These are phyloP conservation scores for Chlorella sorokiniana DNA, from an alignment of 139 green algal genomes.

Conservation along the genomic window DNA sequence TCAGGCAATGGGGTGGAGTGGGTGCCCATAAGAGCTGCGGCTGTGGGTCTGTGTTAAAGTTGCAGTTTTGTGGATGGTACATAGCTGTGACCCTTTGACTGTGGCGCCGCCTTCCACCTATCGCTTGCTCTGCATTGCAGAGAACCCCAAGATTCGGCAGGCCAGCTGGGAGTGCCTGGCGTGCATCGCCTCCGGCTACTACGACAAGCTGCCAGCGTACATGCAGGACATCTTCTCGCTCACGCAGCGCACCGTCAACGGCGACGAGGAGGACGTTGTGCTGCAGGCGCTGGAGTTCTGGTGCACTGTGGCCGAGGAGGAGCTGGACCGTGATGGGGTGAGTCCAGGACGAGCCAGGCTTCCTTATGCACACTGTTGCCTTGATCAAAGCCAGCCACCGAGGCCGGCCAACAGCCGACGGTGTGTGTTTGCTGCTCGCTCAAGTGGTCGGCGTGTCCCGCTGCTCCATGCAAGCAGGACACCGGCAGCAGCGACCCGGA, in stretches of 20 bases:
- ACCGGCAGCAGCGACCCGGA: slow-evolving; percentile 47
- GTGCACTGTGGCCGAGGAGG: slow-evolving; percentile 84
- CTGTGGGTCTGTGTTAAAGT: no score
- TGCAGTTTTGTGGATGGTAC: no score
- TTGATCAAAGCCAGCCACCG: background rate
- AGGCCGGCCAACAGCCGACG: no score
- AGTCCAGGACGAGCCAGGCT: background rate
- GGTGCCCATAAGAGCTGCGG: no score
- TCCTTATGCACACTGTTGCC: background rate
- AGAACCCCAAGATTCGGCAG: slow-evolving; percentile 62
- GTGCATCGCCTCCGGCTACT: slow-evolving; percentile 88
- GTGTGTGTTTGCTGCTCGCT: no score
- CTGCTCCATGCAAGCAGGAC: slow-evolving; percentile 1
- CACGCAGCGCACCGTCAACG: slow-evolving; percentile 72
- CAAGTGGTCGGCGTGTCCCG: no score
- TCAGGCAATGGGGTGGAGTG: no score
- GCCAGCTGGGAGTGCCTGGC: slow-evolving; percentile 95
- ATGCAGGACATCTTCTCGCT: slow-evolving; percentile 96
- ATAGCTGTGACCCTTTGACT: background rate
- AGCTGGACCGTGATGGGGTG: slow-evolving; percentile 57
- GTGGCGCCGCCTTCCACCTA: background rate
- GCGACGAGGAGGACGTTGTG: slow-evolving; percentile 91
- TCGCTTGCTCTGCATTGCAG: background rate
- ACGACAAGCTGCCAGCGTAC: slow-evolving; percentile 91
- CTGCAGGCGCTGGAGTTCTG: slow-evolving; percentile 97